Percentiles rank a stretch among this genome's conserved stretches.
phyloP scores from a whole-genome alignment of 176 grass and related monocot genomes.

The Musa troglodytarum region DNA sequence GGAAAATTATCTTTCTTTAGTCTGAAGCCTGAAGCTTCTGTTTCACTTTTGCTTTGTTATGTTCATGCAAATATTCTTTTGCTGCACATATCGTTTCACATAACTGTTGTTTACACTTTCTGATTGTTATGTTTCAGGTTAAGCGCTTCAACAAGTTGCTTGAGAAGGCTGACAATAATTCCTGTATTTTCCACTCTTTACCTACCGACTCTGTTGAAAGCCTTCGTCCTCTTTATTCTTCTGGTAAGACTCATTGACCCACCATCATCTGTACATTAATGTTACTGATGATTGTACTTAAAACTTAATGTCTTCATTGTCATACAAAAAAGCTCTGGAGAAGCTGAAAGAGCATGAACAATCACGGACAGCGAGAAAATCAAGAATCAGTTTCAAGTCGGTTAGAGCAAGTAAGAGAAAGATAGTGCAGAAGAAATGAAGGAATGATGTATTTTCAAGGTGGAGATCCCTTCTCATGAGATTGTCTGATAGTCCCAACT shows the following conservation, averaged over 20 bases:
- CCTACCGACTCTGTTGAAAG: conserved; percentile 50
- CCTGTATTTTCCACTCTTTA: conserved; percentile 40
- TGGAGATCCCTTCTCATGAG: conserved; percentile 1
- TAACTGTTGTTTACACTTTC: neutral
- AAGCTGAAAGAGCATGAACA: conserved; percentile 60
- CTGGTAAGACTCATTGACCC: conserved; percentile 24
- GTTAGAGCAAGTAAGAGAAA: conserved; percentile 43
- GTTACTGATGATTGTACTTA: neutral
- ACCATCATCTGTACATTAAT: conserved; percentile 1
- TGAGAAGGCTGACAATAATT: conserved; percentile 60
- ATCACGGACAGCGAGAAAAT: conserved; percentile 52
- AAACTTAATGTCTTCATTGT: conserved; percentile 13
- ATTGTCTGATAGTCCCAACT: neutral
- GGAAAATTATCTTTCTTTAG: no score
- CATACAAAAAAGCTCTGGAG: conserved; percentile 49
- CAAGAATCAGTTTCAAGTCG: conserved; percentile 27
- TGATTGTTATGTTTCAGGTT: conserved; percentile 26
- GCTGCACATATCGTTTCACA: no score
- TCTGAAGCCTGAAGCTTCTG: no score
- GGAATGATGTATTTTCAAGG: conserved; percentile 11
- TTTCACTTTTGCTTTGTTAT: no score
- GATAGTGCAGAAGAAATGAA: conserved; percentile 23
- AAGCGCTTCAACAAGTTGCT: conserved; percentile 79
- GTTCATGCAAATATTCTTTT: neutral
- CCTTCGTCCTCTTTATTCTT: conserved; percentile 50